These are phyloP conservation scores for Cutaneotrichosporon sp. DNA, from an alignment of 1,284 basidiomycete species.

Conservation along the genomic window DNA sequence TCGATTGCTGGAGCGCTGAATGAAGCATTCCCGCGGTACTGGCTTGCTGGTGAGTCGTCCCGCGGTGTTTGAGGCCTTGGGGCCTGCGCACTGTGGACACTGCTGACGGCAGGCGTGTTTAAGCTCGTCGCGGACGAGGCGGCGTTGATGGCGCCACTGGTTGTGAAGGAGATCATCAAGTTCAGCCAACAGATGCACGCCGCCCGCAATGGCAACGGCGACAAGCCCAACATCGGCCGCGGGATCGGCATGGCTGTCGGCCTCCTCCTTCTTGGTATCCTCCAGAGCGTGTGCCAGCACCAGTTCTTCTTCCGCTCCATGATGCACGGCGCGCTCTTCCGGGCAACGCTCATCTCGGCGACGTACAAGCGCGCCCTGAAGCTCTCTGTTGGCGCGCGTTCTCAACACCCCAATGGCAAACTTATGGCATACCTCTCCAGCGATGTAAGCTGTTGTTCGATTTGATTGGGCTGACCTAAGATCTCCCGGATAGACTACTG, in stretches of 20 bases:
- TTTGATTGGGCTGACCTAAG: conserved; percentile 6
- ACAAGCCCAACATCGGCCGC: conserved; percentile 55
- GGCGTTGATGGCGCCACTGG: conserved; percentile 61
- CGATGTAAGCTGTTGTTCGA: conserved; percentile 52
- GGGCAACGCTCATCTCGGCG: conserved; percentile 67
- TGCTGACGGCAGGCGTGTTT: conserved; percentile 33
- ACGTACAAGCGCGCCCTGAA: conserved; percentile 68
- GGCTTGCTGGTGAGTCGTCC: conserved; percentile 57
- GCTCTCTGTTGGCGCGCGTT: conserved; percentile 63
- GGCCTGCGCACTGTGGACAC: too few species aligned
- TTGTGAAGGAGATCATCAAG: conserved; percentile 65
- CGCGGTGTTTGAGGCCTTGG: neutral
- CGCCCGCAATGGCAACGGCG: conserved; percentile 29
- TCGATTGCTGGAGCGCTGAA: conserved; percentile 66
- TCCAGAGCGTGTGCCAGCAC: conserved; percentile 59
- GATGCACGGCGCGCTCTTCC: conserved; percentile 63
- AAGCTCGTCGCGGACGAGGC: conserved; percentile 50
- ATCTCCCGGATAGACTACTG: conserved; percentile 45
- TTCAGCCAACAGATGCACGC: conserved; percentile 56
- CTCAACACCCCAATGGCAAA: conserved; percentile 60
- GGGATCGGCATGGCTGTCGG: conserved; percentile 69
- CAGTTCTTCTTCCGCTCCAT: conserved; percentile 74
- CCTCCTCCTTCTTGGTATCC: conserved; percentile 60
- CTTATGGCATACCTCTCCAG: conserved; percentile 70
- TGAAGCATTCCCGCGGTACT: conserved; percentile 66